phyloP scores from a whole-genome alignment of 164 flowering plant species.

The Dillenia suffruticosa region DNA sequence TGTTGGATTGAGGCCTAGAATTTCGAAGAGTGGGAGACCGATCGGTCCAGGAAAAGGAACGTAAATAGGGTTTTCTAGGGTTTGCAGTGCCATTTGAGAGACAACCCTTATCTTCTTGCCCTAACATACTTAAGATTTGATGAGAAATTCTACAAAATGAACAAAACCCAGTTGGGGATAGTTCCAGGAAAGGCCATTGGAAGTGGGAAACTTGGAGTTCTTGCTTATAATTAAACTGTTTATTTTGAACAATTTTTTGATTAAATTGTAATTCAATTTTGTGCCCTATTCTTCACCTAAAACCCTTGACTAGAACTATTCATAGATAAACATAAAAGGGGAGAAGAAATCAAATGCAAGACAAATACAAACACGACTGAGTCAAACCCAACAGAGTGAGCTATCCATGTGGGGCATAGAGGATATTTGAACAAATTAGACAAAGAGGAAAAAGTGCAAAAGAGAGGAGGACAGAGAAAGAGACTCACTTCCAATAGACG shows the following conservation, averaged over 20 bases:
- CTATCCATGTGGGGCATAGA: too few relatives aligned
- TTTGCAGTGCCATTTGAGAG: slow-evolving; percentile 12
- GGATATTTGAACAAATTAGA: too few relatives aligned
- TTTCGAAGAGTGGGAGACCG: slow-evolving; percentile 46
- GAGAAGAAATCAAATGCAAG: slow-evolving; percentile 33
- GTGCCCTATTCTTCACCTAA: slow-evolving; percentile 25
- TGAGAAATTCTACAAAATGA: slow-evolving; percentile 10
- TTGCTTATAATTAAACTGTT: slow-evolving; percentile 9
- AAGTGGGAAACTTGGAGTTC: slow-evolving; percentile 6
- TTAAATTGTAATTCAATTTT: slow-evolving; percentile 8
- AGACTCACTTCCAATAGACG: too few relatives aligned
- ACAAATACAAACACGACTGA: slow-evolving; percentile 8
- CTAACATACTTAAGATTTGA: slow-evolving; percentile 31
- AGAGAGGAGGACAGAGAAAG: too few relatives aligned
- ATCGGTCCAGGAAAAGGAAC: slow-evolving; percentile 75
- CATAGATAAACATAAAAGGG: background rate
- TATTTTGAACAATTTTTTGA: background rate
- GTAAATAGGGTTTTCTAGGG: slow-evolving; percentile 36
- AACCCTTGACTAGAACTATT: slow-evolving; percentile 30
- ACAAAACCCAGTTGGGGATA: slow-evolving; percentile 25
- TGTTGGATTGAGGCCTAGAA: slow-evolving; percentile 29
- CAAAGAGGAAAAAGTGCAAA: too few relatives aligned
- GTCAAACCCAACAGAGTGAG: slow-evolving; percentile 5
- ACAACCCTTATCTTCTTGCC: slow-evolving; percentile 29
- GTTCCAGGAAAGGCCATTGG: slow-evolving; percentile 28